These are phyloP conservation scores for Apiotrichum mycotoxinovorans DNA, from an alignment of 1,284 basidiomycete species.

Conservation along the genomic window DNA sequence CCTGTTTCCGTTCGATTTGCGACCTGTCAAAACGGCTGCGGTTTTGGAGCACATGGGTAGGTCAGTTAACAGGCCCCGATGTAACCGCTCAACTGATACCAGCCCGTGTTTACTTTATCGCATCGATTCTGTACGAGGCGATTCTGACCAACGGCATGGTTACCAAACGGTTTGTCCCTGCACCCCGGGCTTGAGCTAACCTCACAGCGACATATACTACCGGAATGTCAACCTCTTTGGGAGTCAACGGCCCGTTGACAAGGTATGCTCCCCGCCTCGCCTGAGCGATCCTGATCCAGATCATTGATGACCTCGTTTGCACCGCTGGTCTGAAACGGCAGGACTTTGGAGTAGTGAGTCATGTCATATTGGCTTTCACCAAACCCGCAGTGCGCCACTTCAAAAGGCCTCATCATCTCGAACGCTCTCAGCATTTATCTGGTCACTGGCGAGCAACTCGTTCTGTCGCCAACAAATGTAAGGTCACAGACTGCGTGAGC, in stretches of 20 bases:
- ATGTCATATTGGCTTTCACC: not conserved
- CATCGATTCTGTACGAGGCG: slow-evolving; percentile 35
- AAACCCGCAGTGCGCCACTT: slow-evolving; percentile 65
- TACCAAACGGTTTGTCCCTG: slow-evolving; percentile 33
- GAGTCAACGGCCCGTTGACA: slow-evolving; percentile 68
- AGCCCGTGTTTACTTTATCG: slow-evolving; percentile 35
- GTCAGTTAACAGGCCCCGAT: not conserved
- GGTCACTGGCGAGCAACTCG: slow-evolving; percentile 57
- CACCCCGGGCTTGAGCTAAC: slow-evolving; percentile 7
- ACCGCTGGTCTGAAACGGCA: slow-evolving; percentile 68
- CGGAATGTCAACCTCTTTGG: slow-evolving; percentile 72
- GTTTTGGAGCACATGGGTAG: slow-evolving; percentile 24
- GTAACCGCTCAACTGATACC: not conserved
- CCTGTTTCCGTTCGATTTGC: slow-evolving; percentile 32
- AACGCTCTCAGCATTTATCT: slow-evolving; percentile 60
- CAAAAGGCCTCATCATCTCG: slow-evolving; percentile 79
- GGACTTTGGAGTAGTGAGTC: slow-evolving; percentile 71
- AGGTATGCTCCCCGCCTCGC: slow-evolving; percentile 52
- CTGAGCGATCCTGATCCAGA: slow-evolving; percentile 54
- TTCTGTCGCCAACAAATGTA: slow-evolving; percentile 59
- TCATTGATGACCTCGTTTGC: slow-evolving; percentile 82
- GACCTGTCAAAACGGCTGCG: not conserved
- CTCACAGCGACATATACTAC: slow-evolving; percentile 76
- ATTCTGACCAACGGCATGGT: slow-evolving; percentile 26
- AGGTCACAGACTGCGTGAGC: slow-evolving; percentile 8